Conservation (phyloP, 805 yeast species). For the Wickerhamomyces mucosus region DNA sequence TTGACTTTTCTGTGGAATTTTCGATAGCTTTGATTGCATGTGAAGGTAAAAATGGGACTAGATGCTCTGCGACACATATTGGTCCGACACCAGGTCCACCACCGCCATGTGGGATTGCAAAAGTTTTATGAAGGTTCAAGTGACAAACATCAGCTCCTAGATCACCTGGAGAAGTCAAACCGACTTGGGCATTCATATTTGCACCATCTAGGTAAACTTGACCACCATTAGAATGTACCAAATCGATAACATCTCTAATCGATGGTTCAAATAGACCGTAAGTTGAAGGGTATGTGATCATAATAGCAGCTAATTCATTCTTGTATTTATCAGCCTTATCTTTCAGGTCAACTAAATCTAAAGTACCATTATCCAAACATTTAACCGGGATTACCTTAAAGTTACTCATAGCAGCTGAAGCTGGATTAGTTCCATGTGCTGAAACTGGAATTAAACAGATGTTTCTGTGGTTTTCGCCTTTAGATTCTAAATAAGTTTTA, state of each 20-base stretch:
- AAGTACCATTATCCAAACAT: constrained; percentile 77
- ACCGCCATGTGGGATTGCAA: constrained; percentile 97
- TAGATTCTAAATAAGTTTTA: constrained; percentile 59
- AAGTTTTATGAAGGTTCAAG: constrained; percentile 91
- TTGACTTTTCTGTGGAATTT: constrained; percentile 35
- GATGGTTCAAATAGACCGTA: constrained; percentile 95
- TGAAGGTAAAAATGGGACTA: constrained; percentile 72
- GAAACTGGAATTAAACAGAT: constrained; percentile 92
- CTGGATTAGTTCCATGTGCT: constrained; percentile 98
- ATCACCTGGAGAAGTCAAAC: constrained; percentile 94
- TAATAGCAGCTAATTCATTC: constrained; percentile 73
- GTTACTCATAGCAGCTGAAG: constrained; percentile 97
- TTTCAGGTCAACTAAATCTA: constrained; percentile 69
- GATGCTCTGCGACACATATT: constrained; percentile 80
- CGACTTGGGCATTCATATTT: constrained; percentile 98
- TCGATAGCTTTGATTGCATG: constrained; percentile 52
- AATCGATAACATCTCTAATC: constrained; percentile 74
- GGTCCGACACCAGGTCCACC: constrained; percentile 99
- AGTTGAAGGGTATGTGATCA: constrained; percentile 97
- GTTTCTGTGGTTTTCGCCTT: constrained; percentile 66
- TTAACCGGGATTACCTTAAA: constrained; percentile 88
- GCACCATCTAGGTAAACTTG: constrained; percentile 98
- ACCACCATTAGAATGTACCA: constrained; percentile 81
- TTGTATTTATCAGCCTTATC: constrained; percentile 63
- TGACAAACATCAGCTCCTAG: constrained; percentile 98